These are phyloP conservation scores for Solanum piurae DNA, from an alignment of 257 asterid species.

Conservation along the genomic window DNA sequence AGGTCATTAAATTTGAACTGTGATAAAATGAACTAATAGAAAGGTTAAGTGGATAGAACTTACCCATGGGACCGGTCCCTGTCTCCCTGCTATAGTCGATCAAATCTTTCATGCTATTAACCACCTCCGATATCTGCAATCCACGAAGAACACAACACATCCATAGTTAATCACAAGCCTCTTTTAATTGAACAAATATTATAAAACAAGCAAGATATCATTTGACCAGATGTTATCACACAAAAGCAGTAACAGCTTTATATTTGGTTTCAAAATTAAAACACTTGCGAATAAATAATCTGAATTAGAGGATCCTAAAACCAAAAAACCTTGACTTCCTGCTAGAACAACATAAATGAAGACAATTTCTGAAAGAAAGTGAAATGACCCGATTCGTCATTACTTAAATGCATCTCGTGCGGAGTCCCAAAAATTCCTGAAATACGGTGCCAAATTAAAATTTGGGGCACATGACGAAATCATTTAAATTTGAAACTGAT, in stretches of 20 bases:
- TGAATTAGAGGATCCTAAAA: background rate
- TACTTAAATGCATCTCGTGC: background rate
- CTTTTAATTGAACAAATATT: background rate
- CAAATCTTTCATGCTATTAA: constrained; percentile 99
- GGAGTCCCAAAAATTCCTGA: background rate
- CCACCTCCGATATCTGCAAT: constrained; percentile 90
- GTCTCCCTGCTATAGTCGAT: constrained; percentile 88
- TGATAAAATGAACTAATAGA: background rate
- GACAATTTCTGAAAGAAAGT: background rate
- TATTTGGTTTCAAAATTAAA: background rate
- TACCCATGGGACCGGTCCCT: constrained; percentile 95
- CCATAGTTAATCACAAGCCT: background rate
- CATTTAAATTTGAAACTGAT: background rate
- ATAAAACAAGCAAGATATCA: background rate
- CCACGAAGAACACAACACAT: background rate
- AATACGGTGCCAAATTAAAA: background rate
- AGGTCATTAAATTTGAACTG: background rate
- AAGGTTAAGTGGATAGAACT: constrained; percentile 11
- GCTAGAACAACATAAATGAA: background rate
- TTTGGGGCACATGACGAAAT: background rate
- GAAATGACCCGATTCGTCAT: background rate
- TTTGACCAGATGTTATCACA: background rate
- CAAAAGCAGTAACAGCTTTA: background rate
- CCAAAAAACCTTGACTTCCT: background rate
- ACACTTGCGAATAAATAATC: background rate